These are phyloP conservation scores for Brettanomyces custersianus DNA, from an alignment of 805 yeast genomes.

Conservation along the genomic window DNA sequence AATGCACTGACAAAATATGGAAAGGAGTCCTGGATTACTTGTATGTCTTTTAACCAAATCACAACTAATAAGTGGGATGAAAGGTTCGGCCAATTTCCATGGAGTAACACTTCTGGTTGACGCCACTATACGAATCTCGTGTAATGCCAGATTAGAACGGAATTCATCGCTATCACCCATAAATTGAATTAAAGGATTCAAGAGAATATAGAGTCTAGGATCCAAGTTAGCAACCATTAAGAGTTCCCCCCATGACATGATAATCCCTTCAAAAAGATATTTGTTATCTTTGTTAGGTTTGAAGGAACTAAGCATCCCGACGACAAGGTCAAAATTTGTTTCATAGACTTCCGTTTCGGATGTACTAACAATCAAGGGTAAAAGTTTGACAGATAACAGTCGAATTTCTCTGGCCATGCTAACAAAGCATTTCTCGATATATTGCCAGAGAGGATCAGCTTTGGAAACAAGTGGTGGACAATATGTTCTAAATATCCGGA, in stretches of 20 bases:
- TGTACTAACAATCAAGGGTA: conserved; percentile 44
- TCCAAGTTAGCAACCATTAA: conserved; percentile 51
- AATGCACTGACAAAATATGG: conserved; percentile 53
- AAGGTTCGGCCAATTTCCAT: conserved; percentile 74
- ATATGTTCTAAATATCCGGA: conserved; percentile 42
- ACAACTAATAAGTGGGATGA: conserved; percentile 62
- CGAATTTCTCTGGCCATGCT: conserved; percentile 48
- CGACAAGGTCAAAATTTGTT: conserved; percentile 34
- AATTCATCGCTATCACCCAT: conserved; percentile 59
- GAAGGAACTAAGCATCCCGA: conserved; percentile 33
- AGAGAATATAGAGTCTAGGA: conserved; percentile 56
- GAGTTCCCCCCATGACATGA: conserved; percentile 56
- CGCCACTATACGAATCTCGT: conserved; percentile 53
- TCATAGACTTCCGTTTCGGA: conserved; percentile 32
- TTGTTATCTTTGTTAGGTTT: conserved; percentile 22
- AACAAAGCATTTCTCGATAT: conserved; percentile 31
- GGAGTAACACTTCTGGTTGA: conserved; percentile 50
- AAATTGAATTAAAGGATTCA: conserved; percentile 56
- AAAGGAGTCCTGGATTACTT: conserved; percentile 43
- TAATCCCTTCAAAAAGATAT: conserved; percentile 49
- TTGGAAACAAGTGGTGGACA: conserved; percentile 34
- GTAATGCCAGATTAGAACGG: conserved; percentile 60
- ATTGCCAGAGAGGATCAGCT: conserved; percentile 27
- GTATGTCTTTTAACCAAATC: conserved; percentile 47
- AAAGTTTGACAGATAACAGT: conserved; percentile 38